Conservation (phyloP, 257 asterid species). For the Prunella vulgaris region DNA sequence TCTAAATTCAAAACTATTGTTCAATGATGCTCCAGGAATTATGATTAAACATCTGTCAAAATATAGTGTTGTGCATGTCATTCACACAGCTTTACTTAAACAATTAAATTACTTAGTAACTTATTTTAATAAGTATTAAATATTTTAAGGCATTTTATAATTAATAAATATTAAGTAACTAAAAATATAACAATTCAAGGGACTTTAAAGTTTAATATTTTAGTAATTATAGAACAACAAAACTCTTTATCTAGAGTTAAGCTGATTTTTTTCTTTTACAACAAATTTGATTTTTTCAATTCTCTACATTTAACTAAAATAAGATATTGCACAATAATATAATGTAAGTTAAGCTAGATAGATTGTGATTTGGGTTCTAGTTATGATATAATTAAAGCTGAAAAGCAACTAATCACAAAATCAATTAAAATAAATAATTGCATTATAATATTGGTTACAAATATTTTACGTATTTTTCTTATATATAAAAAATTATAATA, state of each 20-base stretch:
- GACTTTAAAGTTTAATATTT: neutral
- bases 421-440: neutral
- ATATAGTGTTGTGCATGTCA: neutral
- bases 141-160: neutral
- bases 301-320: no score
- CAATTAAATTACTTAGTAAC: neutral
- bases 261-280: neutral
- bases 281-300: neutral
- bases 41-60: conserved; percentile 7
- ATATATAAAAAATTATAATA: no score
- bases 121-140: neutral
- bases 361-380: neutral
- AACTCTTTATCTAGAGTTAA: neutral
- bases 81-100: neutral
- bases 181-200: neutral
- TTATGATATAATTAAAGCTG: neutral
- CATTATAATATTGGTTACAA: neutral
- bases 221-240: neutral
- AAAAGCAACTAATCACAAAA: no score
- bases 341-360: neutral
- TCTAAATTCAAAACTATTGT: conserved; percentile 6
- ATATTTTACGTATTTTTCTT: neutral
- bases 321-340: neutral
- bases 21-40: neutral
- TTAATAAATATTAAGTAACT: neutral